Conservation (phyloP, 192 early-diverging fungal species). For the Backusella sp. region DNA sequence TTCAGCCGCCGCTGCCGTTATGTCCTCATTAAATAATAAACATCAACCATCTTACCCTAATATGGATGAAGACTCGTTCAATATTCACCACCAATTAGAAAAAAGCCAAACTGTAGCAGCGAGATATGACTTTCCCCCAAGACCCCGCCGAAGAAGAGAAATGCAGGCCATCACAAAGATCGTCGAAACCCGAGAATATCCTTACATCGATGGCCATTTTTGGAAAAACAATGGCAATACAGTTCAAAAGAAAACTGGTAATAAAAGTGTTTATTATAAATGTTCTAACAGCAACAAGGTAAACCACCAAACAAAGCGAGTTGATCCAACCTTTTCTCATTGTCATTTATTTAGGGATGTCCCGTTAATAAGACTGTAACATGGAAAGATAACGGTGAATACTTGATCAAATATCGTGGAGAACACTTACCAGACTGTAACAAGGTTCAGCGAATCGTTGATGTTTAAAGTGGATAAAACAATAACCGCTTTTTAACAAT, state of each 20-base stretch:
- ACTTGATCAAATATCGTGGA: slow-evolving; percentile 56
- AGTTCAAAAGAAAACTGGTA: slow-evolving; percentile 50
- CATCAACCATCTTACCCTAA: slow-evolving; percentile 4
- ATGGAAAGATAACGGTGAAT: slow-evolving; percentile 50
- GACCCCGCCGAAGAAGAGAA: slow-evolving; percentile 53
- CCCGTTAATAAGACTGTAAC: slow-evolving; percentile 60
- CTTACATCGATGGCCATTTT: slow-evolving; percentile 45
- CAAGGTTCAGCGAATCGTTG: slow-evolving; percentile 41
- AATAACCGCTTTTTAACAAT: not conserved
- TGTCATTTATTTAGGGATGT: slow-evolving; percentile 20
- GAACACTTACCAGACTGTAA: slow-evolving; percentile 50
- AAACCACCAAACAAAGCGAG: not conserved
- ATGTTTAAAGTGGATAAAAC: slow-evolving; percentile 17
- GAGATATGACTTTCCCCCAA: slow-evolving; percentile 2
- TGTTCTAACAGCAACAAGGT: slow-evolving; percentile 54
- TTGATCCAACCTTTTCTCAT: not conserved
- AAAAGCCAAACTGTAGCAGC: not conserved
- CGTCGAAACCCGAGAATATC: slow-evolving; percentile 48
- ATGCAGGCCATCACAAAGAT: slow-evolving; percentile 60
- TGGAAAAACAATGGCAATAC: slow-evolving; percentile 67
- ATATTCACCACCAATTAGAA: not conserved
- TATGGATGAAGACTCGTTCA: slow-evolving; percentile 7
- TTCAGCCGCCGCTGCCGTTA: slow-evolving; percentile 1
- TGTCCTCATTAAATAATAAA: slow-evolving; percentile 12
- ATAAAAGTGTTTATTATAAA: slow-evolving; percentile 59